Percentiles rank a stretch among this genome's conserved stretches.
Conservation (phyloP, 2,329 filamentous ascomycete species). For the Raffaelea albimanens region DNA sequence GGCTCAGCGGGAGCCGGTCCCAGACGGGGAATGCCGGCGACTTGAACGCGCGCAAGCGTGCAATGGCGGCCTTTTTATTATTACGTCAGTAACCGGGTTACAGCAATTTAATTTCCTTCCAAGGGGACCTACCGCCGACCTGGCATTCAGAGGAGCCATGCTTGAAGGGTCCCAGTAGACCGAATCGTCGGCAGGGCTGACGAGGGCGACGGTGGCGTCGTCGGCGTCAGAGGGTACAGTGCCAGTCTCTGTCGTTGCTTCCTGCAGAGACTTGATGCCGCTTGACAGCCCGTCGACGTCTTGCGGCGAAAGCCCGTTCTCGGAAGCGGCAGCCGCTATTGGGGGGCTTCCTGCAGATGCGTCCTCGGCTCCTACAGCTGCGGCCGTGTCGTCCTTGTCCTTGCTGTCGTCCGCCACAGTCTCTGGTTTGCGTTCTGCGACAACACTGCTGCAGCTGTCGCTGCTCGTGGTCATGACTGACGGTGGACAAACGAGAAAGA, state of each 20-base stretch:
- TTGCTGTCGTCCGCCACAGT: neutral
- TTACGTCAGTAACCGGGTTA: no score
- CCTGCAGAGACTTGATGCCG: slow-evolving; percentile 3
- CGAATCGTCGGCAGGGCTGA: slow-evolving; percentile 24
- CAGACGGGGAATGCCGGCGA: slow-evolving; percentile 53
- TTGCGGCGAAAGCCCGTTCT: neutral
- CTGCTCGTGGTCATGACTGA: slow-evolving; percentile 4
- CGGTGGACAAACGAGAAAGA: neutral
- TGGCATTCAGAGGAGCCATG: slow-evolving; percentile 47
- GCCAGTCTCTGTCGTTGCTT: slow-evolving; percentile 1
- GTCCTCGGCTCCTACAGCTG: no score
- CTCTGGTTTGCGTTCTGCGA: slow-evolving; percentile 1
- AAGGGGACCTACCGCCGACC: slow-evolving; percentile 39
- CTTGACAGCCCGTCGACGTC: slow-evolving; percentile 6
- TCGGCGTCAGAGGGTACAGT: slow-evolving; percentile 8
- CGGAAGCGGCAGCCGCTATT: neutral
- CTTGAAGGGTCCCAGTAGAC: slow-evolving; percentile 48
- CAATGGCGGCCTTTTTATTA: slow-evolving; percentile 54
- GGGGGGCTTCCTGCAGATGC: no score
- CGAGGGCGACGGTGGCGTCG: neutral
- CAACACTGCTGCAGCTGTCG: slow-evolving; percentile 1
- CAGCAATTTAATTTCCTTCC: no score
- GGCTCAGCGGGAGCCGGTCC: slow-evolving; percentile 50
- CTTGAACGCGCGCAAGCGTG: slow-evolving; percentile 50
- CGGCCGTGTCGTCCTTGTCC: neutral